phyloP scores from a whole-genome alignment of 805 yeast genomes.

The Martiniozyma abietophila region DNA sequence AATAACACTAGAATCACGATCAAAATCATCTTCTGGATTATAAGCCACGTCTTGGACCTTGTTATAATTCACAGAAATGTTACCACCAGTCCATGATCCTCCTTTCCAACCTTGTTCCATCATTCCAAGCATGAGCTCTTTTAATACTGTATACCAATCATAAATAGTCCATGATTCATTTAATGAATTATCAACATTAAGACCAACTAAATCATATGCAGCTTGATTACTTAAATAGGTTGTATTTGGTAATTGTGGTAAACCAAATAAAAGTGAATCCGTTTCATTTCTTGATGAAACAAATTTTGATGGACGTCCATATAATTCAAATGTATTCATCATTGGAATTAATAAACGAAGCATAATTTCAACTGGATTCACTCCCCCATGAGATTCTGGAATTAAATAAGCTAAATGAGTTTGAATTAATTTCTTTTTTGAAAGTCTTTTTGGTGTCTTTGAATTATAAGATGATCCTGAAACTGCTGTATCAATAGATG shows the following conservation, averaged over 20 bases:
- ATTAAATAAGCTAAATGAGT: constrained; percentile 31
- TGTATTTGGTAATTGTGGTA: constrained; percentile 66
- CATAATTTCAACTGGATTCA: constrained; percentile 63
- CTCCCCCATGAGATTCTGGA: constrained; percentile 68
- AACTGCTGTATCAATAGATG: constrained; percentile 19
- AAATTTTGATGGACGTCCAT: constrained; percentile 64
- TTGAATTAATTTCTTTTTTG: constrained; percentile 16
- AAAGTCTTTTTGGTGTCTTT: constrained; percentile 17
- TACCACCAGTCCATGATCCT: constrained; percentile 25
- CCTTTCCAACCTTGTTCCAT: constrained; percentile 29
- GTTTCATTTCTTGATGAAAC: constrained; percentile 47
- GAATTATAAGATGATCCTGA: constrained; percentile 21
- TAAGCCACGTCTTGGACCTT: constrained; percentile 17
- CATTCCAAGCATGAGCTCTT: constrained; percentile 27
- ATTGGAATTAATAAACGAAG: constrained; percentile 60
- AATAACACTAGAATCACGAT: constrained; percentile 12
- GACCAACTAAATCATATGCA: constrained; percentile 23
- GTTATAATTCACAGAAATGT: constrained; percentile 21
- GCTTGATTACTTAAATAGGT: constrained; percentile 38
- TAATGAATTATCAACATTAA: constrained; percentile 26
- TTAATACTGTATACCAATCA: constrained; percentile 30
- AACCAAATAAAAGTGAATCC: constrained; percentile 54
- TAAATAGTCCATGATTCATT: constrained; percentile 24
- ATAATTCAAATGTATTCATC: constrained; percentile 59
- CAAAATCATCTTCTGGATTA: constrained; percentile 27